Conservation (phyloP, 2,329 filamentous ascomycete species). For the Escovopsis sp. region DNA sequence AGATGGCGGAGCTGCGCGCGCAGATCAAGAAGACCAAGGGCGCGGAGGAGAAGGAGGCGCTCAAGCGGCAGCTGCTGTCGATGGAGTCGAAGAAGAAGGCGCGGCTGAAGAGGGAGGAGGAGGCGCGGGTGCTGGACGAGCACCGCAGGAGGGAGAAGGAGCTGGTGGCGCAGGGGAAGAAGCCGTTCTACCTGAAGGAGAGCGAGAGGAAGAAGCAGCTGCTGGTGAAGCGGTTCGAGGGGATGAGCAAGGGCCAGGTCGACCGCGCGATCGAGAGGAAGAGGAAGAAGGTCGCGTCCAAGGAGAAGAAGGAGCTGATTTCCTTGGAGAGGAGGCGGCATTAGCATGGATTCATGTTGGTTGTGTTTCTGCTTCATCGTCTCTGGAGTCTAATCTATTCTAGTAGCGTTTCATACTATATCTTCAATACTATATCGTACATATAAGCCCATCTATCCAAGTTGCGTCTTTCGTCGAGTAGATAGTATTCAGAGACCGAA, state of each 20-base stretch:
- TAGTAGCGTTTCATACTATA: too few species aligned
- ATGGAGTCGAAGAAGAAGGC: constrained; percentile 69
- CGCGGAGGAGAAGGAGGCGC: constrained; percentile 45
- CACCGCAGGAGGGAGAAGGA: constrained; percentile 77
- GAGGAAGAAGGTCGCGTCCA: constrained; percentile 75
- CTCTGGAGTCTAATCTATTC: too few species aligned
- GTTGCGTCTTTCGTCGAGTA: too few species aligned
- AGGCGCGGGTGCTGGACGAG: constrained; percentile 53
- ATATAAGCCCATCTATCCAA: too few species aligned
- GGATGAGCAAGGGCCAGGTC: constrained; percentile 73
- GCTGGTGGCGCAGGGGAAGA: constrained; percentile 74
- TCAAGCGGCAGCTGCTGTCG: constrained; percentile 60
- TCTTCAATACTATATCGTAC: too few species aligned
- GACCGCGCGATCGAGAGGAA: constrained; percentile 74
- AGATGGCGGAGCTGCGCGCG: constrained; percentile 60
- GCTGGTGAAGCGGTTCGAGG: constrained; percentile 62
- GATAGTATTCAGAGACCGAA: too few species aligned
- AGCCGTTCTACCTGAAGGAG: constrained; percentile 85
- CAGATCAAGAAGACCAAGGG: constrained; percentile 54
- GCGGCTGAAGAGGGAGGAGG: constrained; percentile 52
- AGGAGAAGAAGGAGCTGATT: constrained; percentile 65
- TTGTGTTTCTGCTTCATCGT: too few species aligned
- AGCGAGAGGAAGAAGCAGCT: constrained; percentile 80
- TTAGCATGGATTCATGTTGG: neutral
- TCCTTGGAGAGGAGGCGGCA: constrained; percentile 18